Base-by-base conservation (phyloP, 192 early-diverging fungal species). In the Coemansia sp. region DNA sequence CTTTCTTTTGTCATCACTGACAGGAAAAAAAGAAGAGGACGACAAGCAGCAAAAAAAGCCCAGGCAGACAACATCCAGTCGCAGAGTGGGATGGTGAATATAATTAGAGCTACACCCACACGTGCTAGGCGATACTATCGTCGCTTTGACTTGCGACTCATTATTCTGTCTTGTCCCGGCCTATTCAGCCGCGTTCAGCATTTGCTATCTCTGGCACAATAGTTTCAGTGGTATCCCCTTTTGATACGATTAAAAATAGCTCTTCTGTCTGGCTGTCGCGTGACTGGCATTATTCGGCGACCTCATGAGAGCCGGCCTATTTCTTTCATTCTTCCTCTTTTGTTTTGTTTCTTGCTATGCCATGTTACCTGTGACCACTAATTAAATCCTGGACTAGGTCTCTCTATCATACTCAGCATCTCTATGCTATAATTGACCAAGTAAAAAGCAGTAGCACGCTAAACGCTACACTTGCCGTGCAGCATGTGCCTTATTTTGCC, bases 301-400 rank as follows among this genome's bases (percentile, higher is more conserved):
- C 52, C 52, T 54, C 52, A 29, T 25, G 28, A n/a, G 25, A 54
- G 52, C 27, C 9, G 52, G 28, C 52, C 16, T 54, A 29, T 29
- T 11, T 54, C 18, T 54, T 14, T 29, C 3, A 22, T 3, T 18
- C 3, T 3, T 2, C 25, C 16, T 10, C 3, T 23, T 14, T 29
- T 18, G 11, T 3, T 18, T 4, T 3, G 7, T 13, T 4, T 10
- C 3, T 23, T 6, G 14, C 27, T 14, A 29, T 28, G n/a, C 22
- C 19, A n/a, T 30, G 52, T 54, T 54, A 42, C 55, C 20, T 57
- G 55, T 57, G 55, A 57, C 55, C 35, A 35, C 29, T 42, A 39
- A 35, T 20, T 39, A 34, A 39, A 35, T 22, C 35, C 20, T 18
- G 22, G 22, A 35, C 35, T 29, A 30, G 3, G 28, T 29, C 52